Evolutionary conservation across 768 basidiomycete genomes (phyloP).

Genomic region (Agrocybe pediades): DNA sequence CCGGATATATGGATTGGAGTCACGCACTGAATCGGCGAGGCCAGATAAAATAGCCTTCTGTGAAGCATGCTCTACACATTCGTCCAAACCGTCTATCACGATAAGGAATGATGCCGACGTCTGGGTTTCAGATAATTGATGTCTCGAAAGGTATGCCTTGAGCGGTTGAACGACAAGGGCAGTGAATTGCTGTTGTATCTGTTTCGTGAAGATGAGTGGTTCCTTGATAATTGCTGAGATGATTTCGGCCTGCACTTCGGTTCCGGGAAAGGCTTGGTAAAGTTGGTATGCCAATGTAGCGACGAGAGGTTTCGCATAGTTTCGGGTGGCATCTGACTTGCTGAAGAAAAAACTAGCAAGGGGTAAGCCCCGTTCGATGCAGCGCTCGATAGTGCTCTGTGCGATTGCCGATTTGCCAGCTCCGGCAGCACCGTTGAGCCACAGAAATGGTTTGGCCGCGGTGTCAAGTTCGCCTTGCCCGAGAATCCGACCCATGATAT

Average conservation of each 20-base stretch:
- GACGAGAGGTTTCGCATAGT: neutral
- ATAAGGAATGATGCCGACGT: neutral
- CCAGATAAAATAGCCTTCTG: too few relatives aligned
- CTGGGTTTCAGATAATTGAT: neutral
- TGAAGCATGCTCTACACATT: too few relatives aligned
- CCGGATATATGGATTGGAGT: too few relatives aligned
- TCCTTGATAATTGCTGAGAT: neutral
- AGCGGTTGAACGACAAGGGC: neutral
- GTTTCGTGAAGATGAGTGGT: neutral
- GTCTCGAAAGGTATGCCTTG: neutral
- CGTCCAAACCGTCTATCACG: too few relatives aligned
- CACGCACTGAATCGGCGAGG: too few relatives aligned
- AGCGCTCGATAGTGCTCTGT: conserved; percentile 36
- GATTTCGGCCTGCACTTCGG: neutral
- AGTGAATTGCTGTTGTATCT: neutral
- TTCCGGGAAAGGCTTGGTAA: neutral
- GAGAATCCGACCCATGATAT: conserved; percentile 9
- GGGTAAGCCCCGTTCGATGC: conserved; percentile 6
- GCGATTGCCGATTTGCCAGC: neutral
- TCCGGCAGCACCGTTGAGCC: neutral
- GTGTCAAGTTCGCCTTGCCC: conserved; percentile 17
- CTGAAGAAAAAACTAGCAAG: neutral
- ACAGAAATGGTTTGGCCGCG: neutral
- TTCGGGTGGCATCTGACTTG: neutral
- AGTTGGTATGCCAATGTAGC: neutral